These are phyloP conservation scores for Tilletia indica DNA, from an alignment of 1,284 basidiomycete species.

Conservation along the genomic window DNA sequence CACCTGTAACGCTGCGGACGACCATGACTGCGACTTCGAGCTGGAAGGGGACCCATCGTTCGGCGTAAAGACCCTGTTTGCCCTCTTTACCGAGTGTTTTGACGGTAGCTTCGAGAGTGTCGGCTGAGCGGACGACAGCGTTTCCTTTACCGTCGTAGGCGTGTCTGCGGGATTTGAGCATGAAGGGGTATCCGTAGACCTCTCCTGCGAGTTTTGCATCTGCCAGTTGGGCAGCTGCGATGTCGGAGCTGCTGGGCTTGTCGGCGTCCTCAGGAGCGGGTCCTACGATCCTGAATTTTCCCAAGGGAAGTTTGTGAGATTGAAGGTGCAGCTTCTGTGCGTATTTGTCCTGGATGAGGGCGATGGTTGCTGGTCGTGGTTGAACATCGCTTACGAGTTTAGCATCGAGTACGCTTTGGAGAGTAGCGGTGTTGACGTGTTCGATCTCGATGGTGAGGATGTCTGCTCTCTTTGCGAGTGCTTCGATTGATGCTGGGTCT, in stretches of 20 bases:
- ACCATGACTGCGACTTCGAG: conserved; percentile 98
- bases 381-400: conserved; percentile 64
- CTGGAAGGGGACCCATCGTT: conserved; percentile 85
- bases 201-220: conserved; percentile 33
- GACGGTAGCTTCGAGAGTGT: conserved; percentile 68
- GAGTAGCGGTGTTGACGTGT: conserved; percentile 80
- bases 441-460: conserved; percentile 96
- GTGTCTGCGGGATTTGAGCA: conserved; percentile 91
- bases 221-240: conserved; percentile 57
- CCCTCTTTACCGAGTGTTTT: conserved; percentile 56
- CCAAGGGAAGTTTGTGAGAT: conserved; percentile 64
- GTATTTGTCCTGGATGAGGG: conserved; percentile 92
- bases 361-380: conserved; percentile 79
- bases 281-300: conserved; percentile 64
- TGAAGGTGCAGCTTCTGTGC: conserved; percentile 73
- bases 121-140: conserved; percentile 67
- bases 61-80: conserved; percentile 71
- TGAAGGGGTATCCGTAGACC: conserved; percentile 78
- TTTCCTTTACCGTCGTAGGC: conserved; percentile 98
- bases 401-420: conserved; percentile 59
- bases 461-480: conserved; percentile 78
- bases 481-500: conserved; percentile 74
- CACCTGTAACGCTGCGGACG: conserved; percentile 68
- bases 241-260: conserved; percentile 59
- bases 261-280: conserved; percentile 58